Conservation (phyloP, 768 basidiomycete genomes). For the Xerocomellus dryophilus region DNA sequence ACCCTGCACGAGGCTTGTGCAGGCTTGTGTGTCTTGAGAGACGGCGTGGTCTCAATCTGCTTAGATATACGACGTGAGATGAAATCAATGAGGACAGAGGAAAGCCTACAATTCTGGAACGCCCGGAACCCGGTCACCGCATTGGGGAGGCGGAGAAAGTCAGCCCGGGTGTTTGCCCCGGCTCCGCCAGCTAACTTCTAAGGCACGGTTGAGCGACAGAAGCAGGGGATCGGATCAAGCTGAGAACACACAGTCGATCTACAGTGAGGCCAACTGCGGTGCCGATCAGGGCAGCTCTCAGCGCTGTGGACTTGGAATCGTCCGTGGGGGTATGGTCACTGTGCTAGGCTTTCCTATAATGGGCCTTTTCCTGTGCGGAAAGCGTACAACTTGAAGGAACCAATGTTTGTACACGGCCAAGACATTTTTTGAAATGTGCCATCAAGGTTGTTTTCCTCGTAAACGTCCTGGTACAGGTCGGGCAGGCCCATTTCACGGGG, state of each 20-base stretch:
- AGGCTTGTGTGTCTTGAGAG: constrained; percentile 39
- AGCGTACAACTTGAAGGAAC: not conserved
- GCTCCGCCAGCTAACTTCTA: constrained; percentile 63
- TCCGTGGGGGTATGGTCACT: no score
- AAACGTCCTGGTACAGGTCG: constrained; percentile 1
- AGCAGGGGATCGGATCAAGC: not conserved
- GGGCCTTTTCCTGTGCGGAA: no score
- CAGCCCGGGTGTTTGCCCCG: constrained; percentile 49
- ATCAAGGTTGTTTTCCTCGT: not conserved
- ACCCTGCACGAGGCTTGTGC: constrained; percentile 27
- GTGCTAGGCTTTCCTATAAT: no score
- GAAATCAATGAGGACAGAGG: not conserved
- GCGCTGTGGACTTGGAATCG: constrained; percentile 53
- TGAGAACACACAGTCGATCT: constrained; percentile 69
- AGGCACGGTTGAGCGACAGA: constrained; percentile 1
- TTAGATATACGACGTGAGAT: constrained; percentile 24
- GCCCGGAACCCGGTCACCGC: constrained; percentile 52
- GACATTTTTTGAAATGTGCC: not conserved
- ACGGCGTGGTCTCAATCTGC: constrained; percentile 35
- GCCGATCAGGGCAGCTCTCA: constrained; percentile 82
- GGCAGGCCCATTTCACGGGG: not conserved
- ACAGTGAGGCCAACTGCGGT: constrained; percentile 85
- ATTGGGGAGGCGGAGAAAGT: constrained; percentile 55
- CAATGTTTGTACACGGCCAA: not conserved
- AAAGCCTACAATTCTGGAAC: constrained; percentile 35